phyloP scores from a whole-genome alignment of 1,284 basidiomycete species.

The Heimioporus retisporus region DNA sequence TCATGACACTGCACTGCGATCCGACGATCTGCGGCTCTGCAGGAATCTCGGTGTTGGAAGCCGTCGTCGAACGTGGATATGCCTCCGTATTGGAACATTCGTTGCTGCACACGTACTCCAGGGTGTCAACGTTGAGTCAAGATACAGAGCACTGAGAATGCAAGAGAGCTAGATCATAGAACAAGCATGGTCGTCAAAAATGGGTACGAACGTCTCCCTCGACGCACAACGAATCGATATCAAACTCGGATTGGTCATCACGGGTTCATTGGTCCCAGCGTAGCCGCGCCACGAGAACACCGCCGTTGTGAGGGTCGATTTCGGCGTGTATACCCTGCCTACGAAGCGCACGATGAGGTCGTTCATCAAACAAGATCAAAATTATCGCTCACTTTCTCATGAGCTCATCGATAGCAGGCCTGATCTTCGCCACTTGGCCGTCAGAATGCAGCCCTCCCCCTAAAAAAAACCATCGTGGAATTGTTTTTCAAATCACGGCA shows the following conservation, averaged over 20 bases:
- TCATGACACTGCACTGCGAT: too few relatives aligned
- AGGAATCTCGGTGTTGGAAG: too few relatives aligned
- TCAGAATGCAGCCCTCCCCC: constrained; percentile 91
- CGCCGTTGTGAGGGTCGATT: constrained; percentile 86
- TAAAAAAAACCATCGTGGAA: constrained; percentile 26
- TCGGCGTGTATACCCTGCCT: constrained; percentile 46
- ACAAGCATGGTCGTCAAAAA: not conserved
- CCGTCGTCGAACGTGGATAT: too few relatives aligned
- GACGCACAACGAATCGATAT: constrained; percentile 10
- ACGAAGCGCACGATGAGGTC: constrained; percentile 4
- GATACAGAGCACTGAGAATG: constrained; percentile 8
- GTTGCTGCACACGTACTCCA: too few relatives aligned
- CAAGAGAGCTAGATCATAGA: not conserved
- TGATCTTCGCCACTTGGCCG: constrained; percentile 87
- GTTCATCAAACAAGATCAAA: not conserved
- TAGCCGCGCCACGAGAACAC: constrained; percentile 91
- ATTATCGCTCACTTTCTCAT: constrained; percentile 74
- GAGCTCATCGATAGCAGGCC: constrained; percentile 92
- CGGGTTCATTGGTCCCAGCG: constrained; percentile 16
- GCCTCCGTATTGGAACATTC: too few relatives aligned
- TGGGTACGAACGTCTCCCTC: not conserved
- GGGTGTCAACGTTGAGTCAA: too few relatives aligned
- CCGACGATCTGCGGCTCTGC: too few relatives aligned
- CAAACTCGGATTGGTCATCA: not conserved
- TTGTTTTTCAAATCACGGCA: not conserved